Evolutionary conservation across 1,284 basidiomycete species (phyloP).

Genomic region (Pterulicium gracile): DNA sequence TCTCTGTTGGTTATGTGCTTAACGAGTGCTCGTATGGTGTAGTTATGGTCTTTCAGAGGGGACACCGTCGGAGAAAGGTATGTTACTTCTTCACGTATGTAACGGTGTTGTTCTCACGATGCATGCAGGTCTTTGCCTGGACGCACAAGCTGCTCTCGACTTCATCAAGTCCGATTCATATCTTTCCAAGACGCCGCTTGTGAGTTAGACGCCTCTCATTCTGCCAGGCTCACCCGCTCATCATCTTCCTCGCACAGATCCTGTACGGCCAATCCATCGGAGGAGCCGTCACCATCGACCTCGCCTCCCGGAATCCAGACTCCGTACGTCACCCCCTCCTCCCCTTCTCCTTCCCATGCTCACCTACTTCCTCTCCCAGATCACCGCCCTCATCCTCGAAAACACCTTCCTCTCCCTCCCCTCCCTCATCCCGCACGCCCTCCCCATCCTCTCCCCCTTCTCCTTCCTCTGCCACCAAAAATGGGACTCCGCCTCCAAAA

Average conservation of each 20-base stretch:
- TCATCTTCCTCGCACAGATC: conserved; percentile 30
- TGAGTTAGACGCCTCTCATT: conserved; percentile 21
- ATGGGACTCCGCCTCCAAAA: conserved; percentile 76
- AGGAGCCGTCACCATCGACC: conserved; percentile 88
- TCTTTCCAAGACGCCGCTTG: conserved; percentile 59
- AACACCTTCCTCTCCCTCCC: conserved; percentile 87
- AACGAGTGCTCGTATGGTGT: conserved; percentile 2
- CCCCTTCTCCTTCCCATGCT: no score
- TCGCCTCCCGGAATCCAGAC: conserved; percentile 70
- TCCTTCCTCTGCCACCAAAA: conserved; percentile 82
- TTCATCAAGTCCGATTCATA: conserved; percentile 62
- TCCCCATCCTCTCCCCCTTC: conserved; percentile 72
- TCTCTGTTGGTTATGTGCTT: no score
- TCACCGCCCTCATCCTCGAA: conserved; percentile 79
- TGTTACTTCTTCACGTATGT: conserved; percentile 6
- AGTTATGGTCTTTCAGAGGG: conserved; percentile 83
- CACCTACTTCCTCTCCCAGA: conserved; percentile 26
- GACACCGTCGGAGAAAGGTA: conserved; percentile 74
- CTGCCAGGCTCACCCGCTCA: background rate
- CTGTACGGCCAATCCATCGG: conserved; percentile 94
- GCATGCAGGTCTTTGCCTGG: conserved; percentile 56
- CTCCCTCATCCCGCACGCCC: conserved; percentile 67
- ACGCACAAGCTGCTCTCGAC: conserved; percentile 75
- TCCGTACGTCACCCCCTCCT: conserved; percentile 32
- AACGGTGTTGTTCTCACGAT: no score